Evolutionary conservation across 208 protist genomes (phyloP), one percentile per base, ranked within the genome.

Genomic region (Herpetomonas tarakana): DNA sequence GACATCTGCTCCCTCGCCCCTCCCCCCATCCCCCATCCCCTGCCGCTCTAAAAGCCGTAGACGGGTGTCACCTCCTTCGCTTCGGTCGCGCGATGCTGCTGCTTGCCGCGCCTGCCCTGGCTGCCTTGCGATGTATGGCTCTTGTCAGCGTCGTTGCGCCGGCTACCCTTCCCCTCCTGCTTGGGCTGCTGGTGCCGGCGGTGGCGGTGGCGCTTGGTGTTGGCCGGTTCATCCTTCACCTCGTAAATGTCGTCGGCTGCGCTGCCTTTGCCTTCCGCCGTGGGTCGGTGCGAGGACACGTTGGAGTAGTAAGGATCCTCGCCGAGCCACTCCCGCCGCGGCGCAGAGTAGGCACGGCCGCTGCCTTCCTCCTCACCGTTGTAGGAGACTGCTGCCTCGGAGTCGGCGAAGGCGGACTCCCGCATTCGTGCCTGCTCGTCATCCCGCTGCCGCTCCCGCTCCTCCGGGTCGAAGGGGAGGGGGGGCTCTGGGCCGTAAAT

Each of bases 401-500:
- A 56, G 6, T 47, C n/a, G 11, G 60, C 61, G 22, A 70, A 66
- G 18, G 66, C 57, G 18, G 44, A 35, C 52, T 65, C 60, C 0
- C 57, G 71, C 44, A 58, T 50, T 39, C 41, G 46, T 35, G 58
- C 57, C 28, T 65, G 52, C 18, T 71, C 51, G 22, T 51, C 59
- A 45, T 38, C 51, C 46, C 68, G 52, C 28, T 52, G 55, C 4
- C 54, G 22, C 56, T 83, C 66, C 49, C 63, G 57, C 26, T 71
- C 58, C 47, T 68, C 68, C 3, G 68, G 70, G 54, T 83, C 74
- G 18, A 85, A 82, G 39, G 65, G 68, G 39, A 92, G 76, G 22
- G 71, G 49, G 18, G 77, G 80, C 50, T 71, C 73, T 11, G 75
- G 70, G 3, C 74, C 75, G 62, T 65, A 76, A 18, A 68, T 58